Percentiles rank a stretch among this genome's conserved stretches.
These are phyloP conservation scores for Pseudogymnoascus sp. DNA, from an alignment of 2,329 filamentous ascomycete species.

Conservation along the genomic window DNA sequence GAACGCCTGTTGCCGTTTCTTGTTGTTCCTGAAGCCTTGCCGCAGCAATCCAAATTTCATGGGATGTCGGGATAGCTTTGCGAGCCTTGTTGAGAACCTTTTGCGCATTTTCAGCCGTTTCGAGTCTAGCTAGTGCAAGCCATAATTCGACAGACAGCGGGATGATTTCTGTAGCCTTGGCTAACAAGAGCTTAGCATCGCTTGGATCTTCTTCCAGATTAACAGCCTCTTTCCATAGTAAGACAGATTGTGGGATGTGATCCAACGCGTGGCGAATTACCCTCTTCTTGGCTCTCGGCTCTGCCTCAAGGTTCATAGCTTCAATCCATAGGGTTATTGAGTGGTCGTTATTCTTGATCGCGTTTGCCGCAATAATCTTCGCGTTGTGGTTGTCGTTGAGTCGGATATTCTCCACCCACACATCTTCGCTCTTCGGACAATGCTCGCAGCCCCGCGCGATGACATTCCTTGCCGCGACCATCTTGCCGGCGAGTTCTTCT, in stretches of 20 bases:
- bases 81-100: conserved; percentile 92
- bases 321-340: conserved; percentile 91
- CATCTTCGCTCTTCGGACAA: conserved; percentile 89
- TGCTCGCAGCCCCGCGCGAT: conserved; percentile 83
- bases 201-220: conserved; percentile 87
- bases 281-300: conserved; percentile 78
- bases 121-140: conserved; percentile 84
- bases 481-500: conserved; percentile 87
- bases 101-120: conserved; percentile 84
- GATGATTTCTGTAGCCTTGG: conserved; percentile 92
- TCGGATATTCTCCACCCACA: conserved; percentile 92
- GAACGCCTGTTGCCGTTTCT: conserved; percentile 74
- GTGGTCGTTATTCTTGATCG: conserved; percentile 82
- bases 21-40: conserved; percentile 81
- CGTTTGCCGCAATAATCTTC: conserved; percentile 88
- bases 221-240: conserved; percentile 96
- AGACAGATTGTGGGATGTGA: conserved; percentile 86
- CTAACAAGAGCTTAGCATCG: conserved; percentile 79
- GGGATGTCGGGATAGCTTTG: conserved; percentile 84
- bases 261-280: conserved; percentile 87
- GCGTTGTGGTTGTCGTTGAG: conserved; percentile 88
- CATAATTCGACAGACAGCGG: conserved; percentile 89
- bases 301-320: conserved; percentile 84
- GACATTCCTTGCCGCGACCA: conserved; percentile 77
- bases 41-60: conserved; percentile 95